A percentile compares a stretch with the other conserved stretches of the same genome.
These are phyloP conservation scores for Hypoxylon sp. DNA, from an alignment of 2,329 filamentous ascomycete genomes.

Conservation along the genomic window DNA sequence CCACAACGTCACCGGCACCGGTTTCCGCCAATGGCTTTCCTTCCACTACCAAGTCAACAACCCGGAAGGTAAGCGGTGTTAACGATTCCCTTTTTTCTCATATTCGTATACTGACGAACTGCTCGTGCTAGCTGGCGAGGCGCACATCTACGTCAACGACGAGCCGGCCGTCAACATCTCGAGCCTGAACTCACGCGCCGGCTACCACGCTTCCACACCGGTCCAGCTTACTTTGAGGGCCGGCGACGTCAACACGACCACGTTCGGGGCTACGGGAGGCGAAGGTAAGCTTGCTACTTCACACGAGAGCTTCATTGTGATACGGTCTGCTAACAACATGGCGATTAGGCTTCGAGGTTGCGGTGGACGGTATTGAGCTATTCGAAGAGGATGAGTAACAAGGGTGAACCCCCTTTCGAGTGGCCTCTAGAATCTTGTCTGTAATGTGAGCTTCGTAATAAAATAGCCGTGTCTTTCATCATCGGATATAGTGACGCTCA, in stretches of 20 bases:
- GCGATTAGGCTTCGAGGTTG: conserved; percentile 33
- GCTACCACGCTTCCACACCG: conserved; percentile 47
- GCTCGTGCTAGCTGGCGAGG: conserved; percentile 43
- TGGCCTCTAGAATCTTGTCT: neutral
- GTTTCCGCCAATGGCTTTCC: conserved; percentile 48
- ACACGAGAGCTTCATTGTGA: neutral
- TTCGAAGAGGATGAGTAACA: conserved; percentile 35
- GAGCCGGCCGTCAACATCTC: conserved; percentile 48
- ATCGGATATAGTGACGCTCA: no score
- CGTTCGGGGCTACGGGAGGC: conserved; percentile 45
- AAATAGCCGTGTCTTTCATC: neutral
- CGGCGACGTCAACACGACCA: conserved; percentile 48
- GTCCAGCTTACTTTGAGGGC: conserved; percentile 44
- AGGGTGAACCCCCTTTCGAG: neutral
- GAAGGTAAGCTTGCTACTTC: conserved; percentile 37
- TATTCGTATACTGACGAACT: neutral
- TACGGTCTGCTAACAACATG: conserved; percentile 15
- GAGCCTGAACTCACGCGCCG: conserved; percentile 48
- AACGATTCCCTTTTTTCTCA: neutral
- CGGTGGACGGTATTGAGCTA: conserved; percentile 37
- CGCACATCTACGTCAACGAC: conserved; percentile 48
- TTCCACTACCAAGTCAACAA: conserved; percentile 48
- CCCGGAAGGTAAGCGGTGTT: conserved; percentile 34
- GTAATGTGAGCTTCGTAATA: neutral
- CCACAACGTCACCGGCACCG: conserved; percentile 49